Evolutionary conservation across 2,329 filamentous ascomycete species (phyloP).

Genomic region (Mycosphaerelloides madeirae): DNA sequence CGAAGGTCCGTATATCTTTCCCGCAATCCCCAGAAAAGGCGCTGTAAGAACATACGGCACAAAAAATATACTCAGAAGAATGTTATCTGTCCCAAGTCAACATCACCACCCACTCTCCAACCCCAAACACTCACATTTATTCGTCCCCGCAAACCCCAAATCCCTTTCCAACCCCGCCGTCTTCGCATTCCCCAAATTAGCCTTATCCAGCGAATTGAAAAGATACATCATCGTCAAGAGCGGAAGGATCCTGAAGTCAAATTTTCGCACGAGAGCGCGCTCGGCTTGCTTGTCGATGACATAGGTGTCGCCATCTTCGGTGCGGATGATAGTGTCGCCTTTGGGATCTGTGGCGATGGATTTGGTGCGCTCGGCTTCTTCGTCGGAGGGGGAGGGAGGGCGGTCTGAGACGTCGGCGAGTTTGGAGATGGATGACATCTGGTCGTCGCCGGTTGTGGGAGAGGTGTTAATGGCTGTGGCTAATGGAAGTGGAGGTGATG

Average conservation of each 20-base stretch:
- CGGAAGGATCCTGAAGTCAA: slow-evolving; percentile 53
- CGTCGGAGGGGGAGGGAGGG: not conserved
- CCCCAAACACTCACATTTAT: slow-evolving; percentile 36
- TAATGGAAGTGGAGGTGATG: no score
- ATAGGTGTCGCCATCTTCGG: slow-evolving; percentile 25
- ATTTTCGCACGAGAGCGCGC: slow-evolving; percentile 50
- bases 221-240: slow-evolving; percentile 58
- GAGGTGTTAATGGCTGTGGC: no score
- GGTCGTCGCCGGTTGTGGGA: not conserved
- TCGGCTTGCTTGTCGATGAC: slow-evolving; percentile 45
- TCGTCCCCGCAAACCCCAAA: slow-evolving; percentile 54
- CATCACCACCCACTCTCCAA: not conserved
- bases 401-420: slow-evolving; percentile 9
- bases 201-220: slow-evolving; percentile 51
- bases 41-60: slow-evolving; percentile 68
- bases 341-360: slow-evolving; percentile 16
- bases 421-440: slow-evolving; percentile 8
- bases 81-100: slow-evolving; percentile 52
- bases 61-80: slow-evolving; percentile 68
- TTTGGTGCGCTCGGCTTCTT: slow-evolving; percentile 9
- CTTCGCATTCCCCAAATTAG: slow-evolving; percentile 40
- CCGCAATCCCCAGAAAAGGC: slow-evolving; percentile 60
- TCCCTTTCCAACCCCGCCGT: slow-evolving; percentile 46
- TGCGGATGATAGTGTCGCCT: slow-evolving; percentile 18
- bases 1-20: slow-evolving; percentile 63